Evolutionary conservation across 2,329 filamentous ascomycete species (phyloP).

Genomic region (Ophiostoma tasmaniense): DNA sequence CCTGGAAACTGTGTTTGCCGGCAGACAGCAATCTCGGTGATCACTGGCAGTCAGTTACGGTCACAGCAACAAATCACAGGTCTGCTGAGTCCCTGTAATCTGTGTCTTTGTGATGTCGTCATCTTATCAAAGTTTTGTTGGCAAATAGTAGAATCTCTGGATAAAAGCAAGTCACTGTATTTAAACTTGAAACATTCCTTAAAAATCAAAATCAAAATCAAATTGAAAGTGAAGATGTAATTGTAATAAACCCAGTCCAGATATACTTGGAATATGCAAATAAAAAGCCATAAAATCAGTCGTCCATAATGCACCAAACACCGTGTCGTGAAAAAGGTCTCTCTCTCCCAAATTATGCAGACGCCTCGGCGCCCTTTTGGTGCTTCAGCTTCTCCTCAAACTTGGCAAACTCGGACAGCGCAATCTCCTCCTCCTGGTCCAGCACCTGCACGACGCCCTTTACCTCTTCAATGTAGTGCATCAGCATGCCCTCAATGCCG

Average conservation of each 20-base stretch:
- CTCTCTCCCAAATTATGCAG: background rate
- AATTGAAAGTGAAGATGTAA: background rate
- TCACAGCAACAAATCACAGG: background rate
- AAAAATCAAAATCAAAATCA: no score
- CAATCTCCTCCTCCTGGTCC: slow-evolving; percentile 85
- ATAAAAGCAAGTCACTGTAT: background rate
- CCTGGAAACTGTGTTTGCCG: background rate
- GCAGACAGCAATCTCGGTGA: background rate
- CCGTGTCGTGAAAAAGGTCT: background rate
- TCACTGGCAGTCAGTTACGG: background rate
- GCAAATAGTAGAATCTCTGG: background rate
- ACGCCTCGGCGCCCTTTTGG: slow-evolving; percentile 38
- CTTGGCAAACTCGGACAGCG: slow-evolving; percentile 79
- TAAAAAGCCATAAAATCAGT: background rate
- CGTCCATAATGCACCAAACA: background rate
- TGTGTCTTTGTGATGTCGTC: no score
- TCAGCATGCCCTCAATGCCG: slow-evolving; percentile 96
- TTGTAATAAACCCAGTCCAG: background rate
- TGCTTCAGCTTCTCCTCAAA: slow-evolving; percentile 75
- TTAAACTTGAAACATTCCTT: no score
- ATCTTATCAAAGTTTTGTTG: background rate
- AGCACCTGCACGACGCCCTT: slow-evolving; percentile 84
- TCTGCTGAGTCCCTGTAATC: no score
- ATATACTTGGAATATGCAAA: background rate
- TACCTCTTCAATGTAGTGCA: slow-evolving; percentile 96